A percentile compares a stretch with the other conserved stretches of the same genome.
These are phyloP conservation scores for Phytophthora sojae DNA, from an alignment of 352 stramenopile genomes.

Conservation along the genomic window DNA sequence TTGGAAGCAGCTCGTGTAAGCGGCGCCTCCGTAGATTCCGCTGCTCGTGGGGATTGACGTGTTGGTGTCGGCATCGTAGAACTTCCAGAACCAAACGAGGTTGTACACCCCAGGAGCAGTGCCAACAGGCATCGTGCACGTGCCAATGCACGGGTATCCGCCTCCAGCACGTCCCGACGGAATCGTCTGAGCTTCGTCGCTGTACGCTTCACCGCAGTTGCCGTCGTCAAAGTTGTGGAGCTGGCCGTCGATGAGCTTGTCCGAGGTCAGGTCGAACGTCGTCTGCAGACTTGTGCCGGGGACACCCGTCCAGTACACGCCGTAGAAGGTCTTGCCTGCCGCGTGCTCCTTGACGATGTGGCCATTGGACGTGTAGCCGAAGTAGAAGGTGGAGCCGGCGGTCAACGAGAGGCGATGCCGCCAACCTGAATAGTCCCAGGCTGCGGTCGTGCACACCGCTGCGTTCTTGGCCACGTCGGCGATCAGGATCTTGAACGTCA, in stretches of 20 bases:
- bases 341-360: conserved; percentile 71
- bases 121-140: conserved; percentile 50
- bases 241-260: conserved; percentile 68
- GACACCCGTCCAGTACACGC: conserved; percentile 66
- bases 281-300: conserved; percentile 44
- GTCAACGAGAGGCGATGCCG: conserved; percentile 50
- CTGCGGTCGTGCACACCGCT: conserved; percentile 39
- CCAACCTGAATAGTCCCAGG: conserved; percentile 49
- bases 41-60: conserved; percentile 51
- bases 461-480: conserved; percentile 49
- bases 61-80: conserved; percentile 64
- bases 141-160: conserved; percentile 63
- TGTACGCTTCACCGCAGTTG: conserved; percentile 64
- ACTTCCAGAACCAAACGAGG: conserved; percentile 81
- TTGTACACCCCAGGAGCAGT: conserved; percentile 63
- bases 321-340: conserved; percentile 60
- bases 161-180: conserved; percentile 54
- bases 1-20: conserved; percentile 73
- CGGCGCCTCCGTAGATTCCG: conserved; percentile 57
- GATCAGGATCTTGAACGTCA: conserved; percentile 67
- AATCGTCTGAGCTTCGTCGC: conserved; percentile 47
- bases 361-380: conserved; percentile 70
- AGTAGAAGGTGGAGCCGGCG: conserved; percentile 61
- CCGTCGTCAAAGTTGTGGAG: conserved; percentile 76
- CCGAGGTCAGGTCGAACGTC: conserved; percentile 58